Percentiles rank a stretch among this genome's conserved stretches.
Evolutionary conservation across 1,284 basidiomycete species (phyloP).

Genomic region (Trametes hirsuta): DNA sequence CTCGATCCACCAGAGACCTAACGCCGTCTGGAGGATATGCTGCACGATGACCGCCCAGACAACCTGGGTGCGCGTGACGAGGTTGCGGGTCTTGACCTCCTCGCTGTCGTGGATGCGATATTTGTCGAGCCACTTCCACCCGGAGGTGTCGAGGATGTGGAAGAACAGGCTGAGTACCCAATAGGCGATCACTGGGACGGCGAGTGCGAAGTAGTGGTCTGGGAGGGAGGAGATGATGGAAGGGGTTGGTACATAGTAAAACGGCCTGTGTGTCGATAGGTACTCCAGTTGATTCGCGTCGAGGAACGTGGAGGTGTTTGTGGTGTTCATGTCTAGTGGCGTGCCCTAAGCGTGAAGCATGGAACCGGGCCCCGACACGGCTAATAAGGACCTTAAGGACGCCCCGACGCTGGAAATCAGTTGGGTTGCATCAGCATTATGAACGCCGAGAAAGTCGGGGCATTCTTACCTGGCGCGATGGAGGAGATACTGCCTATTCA

Average conservation of each 20-base stretch:
- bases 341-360: background rate
- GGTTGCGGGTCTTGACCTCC: conserved; percentile 30
- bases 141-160: conserved; percentile 75
- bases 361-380: too few species aligned
- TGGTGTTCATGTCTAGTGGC: conserved; percentile 23
- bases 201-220: conserved; percentile 77
- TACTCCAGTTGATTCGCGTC: conserved; percentile 25
- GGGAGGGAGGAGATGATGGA: conserved; percentile 34
- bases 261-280: conserved; percentile 24
- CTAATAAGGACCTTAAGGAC: background rate
- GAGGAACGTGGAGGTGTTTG: conserved; percentile 12
- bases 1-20: conserved; percentile 76
- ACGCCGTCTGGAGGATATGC: conserved; percentile 82
- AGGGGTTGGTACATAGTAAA: conserved; percentile 27
- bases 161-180: conserved; percentile 86
- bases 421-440: background rate
- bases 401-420: background rate
- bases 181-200: conserved; percentile 81
- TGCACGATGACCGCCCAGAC: conserved; percentile 40
- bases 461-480: background rate
- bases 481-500: background rate
- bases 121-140: conserved; percentile 70
- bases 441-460: background rate
- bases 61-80: conserved; percentile 81
- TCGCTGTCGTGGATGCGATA: conserved; percentile 17